These are phyloP conservation scores for Brasilioporus rufonigricans DNA, from an alignment of 768 basidiomycete species.

Conservation along the genomic window DNA sequence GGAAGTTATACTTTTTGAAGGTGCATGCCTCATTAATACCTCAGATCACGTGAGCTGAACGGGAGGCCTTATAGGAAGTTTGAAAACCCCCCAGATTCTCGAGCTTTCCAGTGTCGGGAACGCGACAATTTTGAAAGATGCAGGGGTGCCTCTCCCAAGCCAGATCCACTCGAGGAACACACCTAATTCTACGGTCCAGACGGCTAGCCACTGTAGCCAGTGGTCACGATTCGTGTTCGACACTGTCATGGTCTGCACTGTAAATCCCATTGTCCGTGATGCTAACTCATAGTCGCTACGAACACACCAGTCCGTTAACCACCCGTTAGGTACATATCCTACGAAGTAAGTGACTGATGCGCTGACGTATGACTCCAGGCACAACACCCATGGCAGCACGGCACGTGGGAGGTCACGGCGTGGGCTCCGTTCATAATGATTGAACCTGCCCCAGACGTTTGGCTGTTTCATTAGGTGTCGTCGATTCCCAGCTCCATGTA, in stretches of 20 bases:
- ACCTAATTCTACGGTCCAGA: neutral
- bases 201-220: neutral
- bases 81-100: neutral
- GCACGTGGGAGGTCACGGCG: neutral
- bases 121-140: neutral
- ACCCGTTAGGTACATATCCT: neutral
- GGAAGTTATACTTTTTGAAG: neutral
- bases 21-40: neutral
- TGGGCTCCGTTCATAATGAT: neutral
- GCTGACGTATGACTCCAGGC: neutral
- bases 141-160: neutral
- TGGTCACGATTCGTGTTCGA: neutral
- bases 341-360: neutral
- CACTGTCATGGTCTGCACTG: neutral
- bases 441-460: neutral
- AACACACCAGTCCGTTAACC: neutral
- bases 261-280: neutral
- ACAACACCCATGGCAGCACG: slow-evolving; percentile 2
- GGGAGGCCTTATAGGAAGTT: neutral
- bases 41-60: neutral
- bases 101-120: neutral
- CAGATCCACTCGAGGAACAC: neutral
- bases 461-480: neutral
- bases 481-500: neutral
- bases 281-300: neutral